phyloP scores from a whole-genome alignment of 2,329 filamentous ascomycete genomes.

The Parafenestella ontariensis region DNA sequence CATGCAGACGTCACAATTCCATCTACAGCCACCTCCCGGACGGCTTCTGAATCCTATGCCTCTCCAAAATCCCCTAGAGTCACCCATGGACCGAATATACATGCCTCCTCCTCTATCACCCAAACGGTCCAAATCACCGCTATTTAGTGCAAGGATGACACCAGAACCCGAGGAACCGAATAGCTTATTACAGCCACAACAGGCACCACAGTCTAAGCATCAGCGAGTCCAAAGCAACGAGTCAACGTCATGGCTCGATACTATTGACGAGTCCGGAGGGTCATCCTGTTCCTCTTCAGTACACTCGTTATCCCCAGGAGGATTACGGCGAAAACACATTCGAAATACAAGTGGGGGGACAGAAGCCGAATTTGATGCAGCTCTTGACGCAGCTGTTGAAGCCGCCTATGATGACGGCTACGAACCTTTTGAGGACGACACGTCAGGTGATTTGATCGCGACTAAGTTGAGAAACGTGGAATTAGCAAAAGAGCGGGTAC shows the following conservation, averaged over 20 bases:
- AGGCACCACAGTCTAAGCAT: constrained; percentile 28
- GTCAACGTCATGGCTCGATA: constrained; percentile 91
- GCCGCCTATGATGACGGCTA: constrained; percentile 93
- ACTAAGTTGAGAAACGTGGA: constrained; percentile 67
- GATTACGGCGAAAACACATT: constrained; percentile 73
- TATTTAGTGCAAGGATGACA: constrained; percentile 27
- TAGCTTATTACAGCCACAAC: constrained; percentile 30
- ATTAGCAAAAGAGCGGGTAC: constrained; percentile 75
- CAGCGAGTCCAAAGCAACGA: constrained; percentile 72
- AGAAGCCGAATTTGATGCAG: constrained; percentile 91
- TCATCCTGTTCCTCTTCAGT: constrained; percentile 78
- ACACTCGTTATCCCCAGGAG: constrained; percentile 78
- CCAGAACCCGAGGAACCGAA: constrained; percentile 27
- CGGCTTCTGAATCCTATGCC: constrained; percentile 27
- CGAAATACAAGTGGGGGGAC: constrained; percentile 73
- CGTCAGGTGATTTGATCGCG: constrained; percentile 44
- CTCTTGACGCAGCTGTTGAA: constrained; percentile 92
- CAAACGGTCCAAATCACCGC: constrained; percentile 61
- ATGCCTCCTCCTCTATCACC: constrained; percentile 77
- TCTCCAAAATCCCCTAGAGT: constrained; percentile 46
- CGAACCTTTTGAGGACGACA: constrained; percentile 68
- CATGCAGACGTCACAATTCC: constrained; percentile 39
- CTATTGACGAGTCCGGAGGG: constrained; percentile 86
- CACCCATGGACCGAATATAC: constrained; percentile 64
- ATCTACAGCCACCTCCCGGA: constrained; percentile 45